Evolutionary conservation across 225 moss, liverwort and hornwort genomes (phyloP), one percentile per base, ranked within the genome.

Genomic region (Bryum argenteum): DNA sequence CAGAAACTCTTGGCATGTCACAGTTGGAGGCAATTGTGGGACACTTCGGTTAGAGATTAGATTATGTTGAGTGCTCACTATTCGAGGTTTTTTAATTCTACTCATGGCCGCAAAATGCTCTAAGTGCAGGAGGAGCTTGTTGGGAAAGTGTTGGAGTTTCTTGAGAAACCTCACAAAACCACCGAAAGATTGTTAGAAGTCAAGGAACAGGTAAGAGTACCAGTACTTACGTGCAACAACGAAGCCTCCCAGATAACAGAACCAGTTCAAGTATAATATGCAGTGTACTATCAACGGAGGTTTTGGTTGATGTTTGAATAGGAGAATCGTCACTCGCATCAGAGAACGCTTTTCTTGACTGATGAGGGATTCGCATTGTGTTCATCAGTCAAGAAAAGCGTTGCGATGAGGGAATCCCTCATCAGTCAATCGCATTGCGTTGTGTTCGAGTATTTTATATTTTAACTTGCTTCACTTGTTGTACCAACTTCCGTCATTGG

Each of bases 121-220:
- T n/a, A 33, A 75, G 11, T 73, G 75, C 81, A 91, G 87, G 88
- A 93, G 67, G 91, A 93, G 64, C 85, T 93, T 13, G 81, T 93
- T 55, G 50, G 67, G 17, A 91, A 89, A 73, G 84, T 93, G 43
- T 75, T 93, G 38, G 89, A 91, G 66, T 93, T 91, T 77, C 87
- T 91, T 60, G 93, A 93, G 76, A 82, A 89, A 21, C 93, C 93
- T 63, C 81, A 84, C 48, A 89, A 89, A 69, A 93, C 91, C 14
- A 93, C 93, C 5, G 93, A 93, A 13, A 82, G 77, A 54, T 84
- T 89, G 38, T 75, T 93, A 65, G 89, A 89, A 77, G 82, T 82
- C 61, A 82, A 79, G 52, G 90, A 91, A 61, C 87, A 85, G 90
- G 93, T 84, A 54, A 71, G 66, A 47, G 45, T 21, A 22, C 14